Base-by-base conservation (phyloP, 1,284 basidiomycete genomes). In the Pterulicium gracile region DNA sequence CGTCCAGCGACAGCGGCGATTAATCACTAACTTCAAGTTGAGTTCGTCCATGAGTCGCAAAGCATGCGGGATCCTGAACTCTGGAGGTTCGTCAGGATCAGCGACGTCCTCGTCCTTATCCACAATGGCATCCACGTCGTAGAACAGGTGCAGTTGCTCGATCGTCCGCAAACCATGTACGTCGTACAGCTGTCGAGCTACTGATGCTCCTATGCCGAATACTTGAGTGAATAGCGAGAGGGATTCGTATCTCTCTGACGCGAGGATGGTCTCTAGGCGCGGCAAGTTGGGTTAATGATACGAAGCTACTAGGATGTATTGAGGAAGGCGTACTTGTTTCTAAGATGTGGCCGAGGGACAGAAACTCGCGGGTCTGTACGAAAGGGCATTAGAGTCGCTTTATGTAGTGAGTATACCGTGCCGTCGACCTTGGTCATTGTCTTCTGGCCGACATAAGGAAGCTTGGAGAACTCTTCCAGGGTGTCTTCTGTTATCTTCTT, bases 181-280 rank as follows among this genome's bases (percentile, higher is more conserved):
- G 18, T 72, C 70, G 57, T 79, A 84, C 3, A 87, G 66, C 27
- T 69, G 63, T 3, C 76, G 72, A 2, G 85, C 82, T 2, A 72
- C 82, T n/a, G 65, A 60, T 0, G 83, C 68, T 4, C 86, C 87
- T 24, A 90, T 79, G 4, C 85, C 82, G 46, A 90, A 78, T 49
- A 89, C 63, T 1, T 70, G 67, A n/a, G 72, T 67, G 52, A 90
- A 83, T 0, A 65, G 56, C 0, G 70, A 69, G 2, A 88, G 67
- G 0, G 75, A 60, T 41, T 65, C 60, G 58, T 75, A 87, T 24
- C 81, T 73, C 36, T 68, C 55, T 1, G 77, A 76, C 2, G 56
- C 54, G 3, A 61, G 58, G 18, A 73, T 72, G 1, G 56, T 63
- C 52, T 69, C 82, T 85, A 51, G 24, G 18, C n/a, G 36, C 24